Conservation (phyloP, 352 stramenopile genomes). For the Peronospora belbahrii region DNA sequence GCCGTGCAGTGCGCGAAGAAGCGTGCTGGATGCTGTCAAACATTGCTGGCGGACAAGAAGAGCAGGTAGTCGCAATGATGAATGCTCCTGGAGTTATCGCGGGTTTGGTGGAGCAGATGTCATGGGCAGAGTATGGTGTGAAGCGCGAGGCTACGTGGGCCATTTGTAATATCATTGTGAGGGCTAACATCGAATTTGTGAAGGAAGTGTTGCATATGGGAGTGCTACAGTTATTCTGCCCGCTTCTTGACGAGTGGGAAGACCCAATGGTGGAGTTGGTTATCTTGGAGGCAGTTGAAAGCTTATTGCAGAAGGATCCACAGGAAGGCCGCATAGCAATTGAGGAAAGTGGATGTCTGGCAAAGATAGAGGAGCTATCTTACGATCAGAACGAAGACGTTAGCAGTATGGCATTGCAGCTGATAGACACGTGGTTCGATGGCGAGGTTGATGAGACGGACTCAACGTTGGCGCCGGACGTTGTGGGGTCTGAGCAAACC, state of each 20-base stretch:
- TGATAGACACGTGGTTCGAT: constrained; percentile 83
- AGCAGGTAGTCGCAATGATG: constrained; percentile 73
- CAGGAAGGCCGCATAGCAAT: constrained; percentile 53
- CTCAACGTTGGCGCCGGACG: constrained; percentile 34
- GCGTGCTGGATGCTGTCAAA: constrained; percentile 86
- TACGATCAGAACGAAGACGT: constrained; percentile 81
- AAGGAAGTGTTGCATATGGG: constrained; percentile 60
- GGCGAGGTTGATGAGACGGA: constrained; percentile 43
- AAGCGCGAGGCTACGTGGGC: constrained; percentile 82
- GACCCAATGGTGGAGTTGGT: constrained; percentile 82
- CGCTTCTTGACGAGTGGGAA: constrained; percentile 75
- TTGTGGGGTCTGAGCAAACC: constrained; percentile 32
- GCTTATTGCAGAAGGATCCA: constrained; percentile 57
- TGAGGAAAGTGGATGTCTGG: constrained; percentile 70
- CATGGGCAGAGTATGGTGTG: constrained; percentile 81
- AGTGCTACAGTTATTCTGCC: constrained; percentile 64
- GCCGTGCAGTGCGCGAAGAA: constrained; percentile 72
- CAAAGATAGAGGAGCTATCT: constrained; percentile 74
- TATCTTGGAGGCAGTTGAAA: constrained; percentile 75
- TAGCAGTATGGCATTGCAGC: constrained; percentile 54
- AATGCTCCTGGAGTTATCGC: constrained; percentile 55
- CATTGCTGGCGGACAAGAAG: constrained; percentile 64
- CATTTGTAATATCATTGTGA: constrained; percentile 82
- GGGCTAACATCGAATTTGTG: constrained; percentile 49
- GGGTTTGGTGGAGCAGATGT: constrained; percentile 71